Conservation (phyloP, 495 filamentous ascomycete species). For the Aspergillus avenaceus region DNA sequence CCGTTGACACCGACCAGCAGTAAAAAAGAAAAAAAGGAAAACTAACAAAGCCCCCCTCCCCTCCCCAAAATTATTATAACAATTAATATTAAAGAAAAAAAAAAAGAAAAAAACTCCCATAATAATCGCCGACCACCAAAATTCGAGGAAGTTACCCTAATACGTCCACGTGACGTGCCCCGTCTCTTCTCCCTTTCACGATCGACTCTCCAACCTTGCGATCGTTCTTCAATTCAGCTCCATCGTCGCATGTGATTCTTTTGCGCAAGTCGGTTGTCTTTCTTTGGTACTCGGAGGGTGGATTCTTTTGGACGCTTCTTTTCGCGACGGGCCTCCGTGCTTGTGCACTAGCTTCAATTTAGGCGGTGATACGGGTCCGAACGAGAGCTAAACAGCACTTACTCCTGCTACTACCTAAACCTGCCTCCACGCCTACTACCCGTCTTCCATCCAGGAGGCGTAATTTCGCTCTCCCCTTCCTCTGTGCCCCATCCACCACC, state of each 20-base stretch:
- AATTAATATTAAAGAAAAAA: not conserved
- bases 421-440: conserved; percentile 14
- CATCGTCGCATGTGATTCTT: conserved; percentile 10
- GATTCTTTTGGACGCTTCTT: conserved; percentile 7
- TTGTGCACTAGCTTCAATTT: conserved; percentile 22
- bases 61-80: not conserved
- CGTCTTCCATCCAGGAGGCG: conserved; percentile 34
- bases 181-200: not conserved
- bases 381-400: conserved; percentile 5
- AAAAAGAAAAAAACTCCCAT: too few relatives aligned
- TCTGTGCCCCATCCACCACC: conserved; percentile 5
- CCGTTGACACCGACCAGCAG: not conserved
- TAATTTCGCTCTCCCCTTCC: conserved; percentile 22
- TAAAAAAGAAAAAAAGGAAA: too few relatives aligned
- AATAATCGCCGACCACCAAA: not conserved
- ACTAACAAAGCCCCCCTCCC: not conserved
- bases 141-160: not conserved
- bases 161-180: not conserved
- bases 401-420: conserved; percentile 4
- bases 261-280: conserved; percentile 4
- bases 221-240: conserved; percentile 7
- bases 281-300: conserved; percentile 5
- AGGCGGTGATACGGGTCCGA: conserved; percentile 24
- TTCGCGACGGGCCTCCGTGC: conserved; percentile 16
- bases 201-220: not conserved